These are phyloP conservation scores for Ottelia alismoides DNA, from an alignment of 106 monocot genomes.

Conservation along the genomic window DNA sequence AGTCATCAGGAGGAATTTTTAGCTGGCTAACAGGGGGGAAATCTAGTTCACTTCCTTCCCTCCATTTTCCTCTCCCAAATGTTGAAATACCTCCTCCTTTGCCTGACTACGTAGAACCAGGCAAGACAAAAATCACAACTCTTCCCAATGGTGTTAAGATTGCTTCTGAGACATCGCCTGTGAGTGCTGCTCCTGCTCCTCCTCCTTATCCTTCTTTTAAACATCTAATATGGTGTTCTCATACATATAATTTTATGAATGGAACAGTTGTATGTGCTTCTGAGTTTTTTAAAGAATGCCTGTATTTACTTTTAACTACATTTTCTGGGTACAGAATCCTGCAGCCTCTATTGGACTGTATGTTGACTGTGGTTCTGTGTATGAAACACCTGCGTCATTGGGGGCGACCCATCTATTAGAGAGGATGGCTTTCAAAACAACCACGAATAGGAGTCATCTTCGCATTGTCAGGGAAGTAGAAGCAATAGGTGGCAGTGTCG, in stretches of 20 bases:
- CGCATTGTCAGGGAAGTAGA: constrained; percentile 70
- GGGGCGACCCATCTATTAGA: constrained; percentile 63
- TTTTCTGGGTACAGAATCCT: constrained; percentile 22
- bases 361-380: constrained; percentile 65
- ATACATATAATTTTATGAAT: background rate
- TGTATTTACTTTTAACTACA: background rate
- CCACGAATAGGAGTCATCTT: constrained; percentile 65
- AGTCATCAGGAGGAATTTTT: constrained; percentile 51
- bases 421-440: constrained; percentile 69
- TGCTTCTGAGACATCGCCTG: constrained; percentile 65
- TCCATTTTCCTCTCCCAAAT: constrained; percentile 51
- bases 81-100: constrained; percentile 46
- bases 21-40: constrained; percentile 47
- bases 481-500: constrained; percentile 64
- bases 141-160: constrained; percentile 71
- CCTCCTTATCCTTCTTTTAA: background rate
- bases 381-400: constrained; percentile 39
- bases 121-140: constrained; percentile 62
- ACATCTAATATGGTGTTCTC: background rate
- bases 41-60: constrained; percentile 35
- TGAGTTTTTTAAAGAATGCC: background rate
- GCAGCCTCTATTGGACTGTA: constrained; percentile 63
- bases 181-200: constrained; percentile 24
- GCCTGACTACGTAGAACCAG: constrained; percentile 56
- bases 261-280: background rate